Percentiles rank a stretch among this genome's conserved stretches.
These are phyloP conservation scores for Chytridiales sp. DNA, from an alignment of 371 early-diverging fungal species.

Conservation along the genomic window DNA sequence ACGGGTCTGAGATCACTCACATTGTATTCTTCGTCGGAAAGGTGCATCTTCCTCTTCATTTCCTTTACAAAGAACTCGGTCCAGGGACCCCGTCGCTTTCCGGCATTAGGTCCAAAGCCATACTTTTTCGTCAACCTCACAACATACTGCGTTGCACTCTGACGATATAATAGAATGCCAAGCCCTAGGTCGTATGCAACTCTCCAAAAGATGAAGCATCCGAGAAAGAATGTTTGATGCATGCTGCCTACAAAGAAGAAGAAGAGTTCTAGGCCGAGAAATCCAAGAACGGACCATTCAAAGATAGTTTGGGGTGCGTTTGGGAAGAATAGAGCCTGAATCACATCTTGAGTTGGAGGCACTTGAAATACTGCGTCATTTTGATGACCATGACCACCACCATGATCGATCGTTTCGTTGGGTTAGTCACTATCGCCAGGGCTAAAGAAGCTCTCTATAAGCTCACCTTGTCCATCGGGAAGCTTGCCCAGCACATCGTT, in stretches of 20 bases:
- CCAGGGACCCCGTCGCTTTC: slow-evolving; percentile 29
- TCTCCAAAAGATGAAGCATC: slow-evolving; percentile 83
- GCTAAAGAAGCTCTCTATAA: no score
- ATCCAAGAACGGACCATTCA: slow-evolving; percentile 69
- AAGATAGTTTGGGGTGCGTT: slow-evolving; percentile 67
- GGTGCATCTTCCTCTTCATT: slow-evolving; percentile 77
- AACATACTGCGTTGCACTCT: slow-evolving; percentile 72
- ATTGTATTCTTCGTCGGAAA: slow-evolving; percentile 22
- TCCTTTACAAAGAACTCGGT: slow-evolving; percentile 61
- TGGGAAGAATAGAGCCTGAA: slow-evolving; percentile 43
- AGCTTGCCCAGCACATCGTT: no score
- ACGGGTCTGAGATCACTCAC: slow-evolving; percentile 1
- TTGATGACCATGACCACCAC: no score
- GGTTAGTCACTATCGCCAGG: no score
- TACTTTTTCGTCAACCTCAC: slow-evolving; percentile 63
- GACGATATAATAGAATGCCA: slow-evolving; percentile 76
- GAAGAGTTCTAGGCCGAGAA: slow-evolving; percentile 63
- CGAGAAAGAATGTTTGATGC: slow-evolving; percentile 59
- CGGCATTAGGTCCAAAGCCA: slow-evolving; percentile 58
- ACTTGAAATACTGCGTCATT: slow-evolving; percentile 28
- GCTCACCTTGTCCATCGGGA: no score
- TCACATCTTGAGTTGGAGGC: slow-evolving; percentile 31
- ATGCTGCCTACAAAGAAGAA: slow-evolving; percentile 65
- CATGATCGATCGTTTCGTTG: no score
- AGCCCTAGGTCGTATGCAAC: slow-evolving; percentile 83